A percentile compares a stretch with the other conserved stretches of the same genome.
Evolutionary conservation across 2,329 filamentous ascomycete species (phyloP).

Genomic region (Penicillium digitatum): DNA sequence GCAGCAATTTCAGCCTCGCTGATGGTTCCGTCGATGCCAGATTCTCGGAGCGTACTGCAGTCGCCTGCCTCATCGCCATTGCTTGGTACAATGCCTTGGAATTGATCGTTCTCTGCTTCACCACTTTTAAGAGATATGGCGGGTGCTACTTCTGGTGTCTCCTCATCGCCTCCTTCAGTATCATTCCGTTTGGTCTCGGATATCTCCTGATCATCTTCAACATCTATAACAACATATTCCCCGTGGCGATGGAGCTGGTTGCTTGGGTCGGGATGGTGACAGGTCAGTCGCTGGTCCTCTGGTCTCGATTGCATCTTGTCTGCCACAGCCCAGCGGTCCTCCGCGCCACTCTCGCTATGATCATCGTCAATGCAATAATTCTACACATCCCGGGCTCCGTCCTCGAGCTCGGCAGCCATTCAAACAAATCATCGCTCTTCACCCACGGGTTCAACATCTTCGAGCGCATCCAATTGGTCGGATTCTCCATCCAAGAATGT

Average conservation of each 20-base stretch:
- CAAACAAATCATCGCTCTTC: conserved; percentile 21
- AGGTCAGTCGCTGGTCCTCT: conserved; percentile 48
- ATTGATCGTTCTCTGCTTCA: conserved; percentile 45
- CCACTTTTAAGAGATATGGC: conserved; percentile 45
- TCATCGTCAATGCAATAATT: conserved; percentile 42
- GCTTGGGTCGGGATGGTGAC: conserved; percentile 49
- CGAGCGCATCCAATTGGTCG: conserved; percentile 53
- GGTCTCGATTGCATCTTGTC: conserved; percentile 48
- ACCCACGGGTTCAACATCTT: conserved; percentile 40
- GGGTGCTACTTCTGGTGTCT: conserved; percentile 51
- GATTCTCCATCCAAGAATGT: conserved; percentile 54
- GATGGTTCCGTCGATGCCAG: conserved; percentile 5
- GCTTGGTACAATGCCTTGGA: conserved; percentile 50
- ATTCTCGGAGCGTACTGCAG: conserved; percentile 13
- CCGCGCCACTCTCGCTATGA: conserved; percentile 41
- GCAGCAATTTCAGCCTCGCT: conserved; percentile 13
- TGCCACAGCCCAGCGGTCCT: conserved; percentile 36
- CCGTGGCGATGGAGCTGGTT: conserved; percentile 40
- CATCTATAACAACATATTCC: conserved; percentile 33
- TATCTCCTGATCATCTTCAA: conserved; percentile 46
- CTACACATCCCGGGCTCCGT: conserved; percentile 43
- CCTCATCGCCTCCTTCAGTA: conserved; percentile 41
- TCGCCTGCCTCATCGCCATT: conserved; percentile 38
- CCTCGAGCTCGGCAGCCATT: conserved; percentile 42
- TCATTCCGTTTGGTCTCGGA: conserved; percentile 45